Evolutionary conservation across 257 asterid species (phyloP).

Genomic region (Orobanche coerulescens): DNA sequence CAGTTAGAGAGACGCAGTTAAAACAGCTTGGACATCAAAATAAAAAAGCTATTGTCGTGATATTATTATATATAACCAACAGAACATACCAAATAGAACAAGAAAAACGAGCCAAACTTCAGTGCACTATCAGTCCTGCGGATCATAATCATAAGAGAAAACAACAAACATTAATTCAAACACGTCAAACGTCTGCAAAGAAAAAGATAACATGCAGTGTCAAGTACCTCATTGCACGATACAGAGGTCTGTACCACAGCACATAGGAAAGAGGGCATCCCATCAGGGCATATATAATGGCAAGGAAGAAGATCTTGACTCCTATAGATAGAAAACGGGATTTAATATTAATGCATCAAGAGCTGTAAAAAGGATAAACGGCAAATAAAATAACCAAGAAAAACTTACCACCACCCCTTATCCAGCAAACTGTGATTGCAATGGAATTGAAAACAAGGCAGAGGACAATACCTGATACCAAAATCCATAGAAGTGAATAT

Average conservation of each 20-base stretch:
- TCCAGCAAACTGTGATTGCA: conserved; percentile 85
- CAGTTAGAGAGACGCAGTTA: no score
- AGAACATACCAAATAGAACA: conserved; percentile 68
- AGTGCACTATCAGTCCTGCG: conserved; percentile 95
- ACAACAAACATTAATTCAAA: conserved; percentile 9
- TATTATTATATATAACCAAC: conserved; percentile 5
- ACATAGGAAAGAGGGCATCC: conserved; percentile 89
- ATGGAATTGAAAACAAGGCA: conserved; percentile 83
- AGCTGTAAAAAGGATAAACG: not conserved
- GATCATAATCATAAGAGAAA: conserved; percentile 16
- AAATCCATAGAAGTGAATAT: conserved; percentile 9
- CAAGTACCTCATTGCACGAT: conserved; percentile 81
- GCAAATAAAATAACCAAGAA: conserved; percentile 8
- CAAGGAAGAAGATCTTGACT: conserved; percentile 81
- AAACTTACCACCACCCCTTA: conserved; percentile 82
- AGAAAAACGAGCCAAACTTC: conserved; percentile 88
- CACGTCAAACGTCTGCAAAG: not conserved
- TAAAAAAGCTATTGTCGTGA: not conserved
- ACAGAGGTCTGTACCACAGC: conserved; percentile 93
- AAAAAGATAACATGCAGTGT: conserved; percentile 15
- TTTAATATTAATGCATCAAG: conserved; percentile 10
- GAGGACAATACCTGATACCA: conserved; percentile 68
- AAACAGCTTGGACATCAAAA: conserved; percentile 15
- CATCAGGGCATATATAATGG: conserved; percentile 71
- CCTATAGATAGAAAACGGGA: conserved; percentile 40